A percentile compares a stretch with the other conserved stretches of the same genome.
These are phyloP conservation scores for Biscogniauxia sp. DNA, from an alignment of 2,329 filamentous ascomycete genomes.

Conservation along the genomic window DNA sequence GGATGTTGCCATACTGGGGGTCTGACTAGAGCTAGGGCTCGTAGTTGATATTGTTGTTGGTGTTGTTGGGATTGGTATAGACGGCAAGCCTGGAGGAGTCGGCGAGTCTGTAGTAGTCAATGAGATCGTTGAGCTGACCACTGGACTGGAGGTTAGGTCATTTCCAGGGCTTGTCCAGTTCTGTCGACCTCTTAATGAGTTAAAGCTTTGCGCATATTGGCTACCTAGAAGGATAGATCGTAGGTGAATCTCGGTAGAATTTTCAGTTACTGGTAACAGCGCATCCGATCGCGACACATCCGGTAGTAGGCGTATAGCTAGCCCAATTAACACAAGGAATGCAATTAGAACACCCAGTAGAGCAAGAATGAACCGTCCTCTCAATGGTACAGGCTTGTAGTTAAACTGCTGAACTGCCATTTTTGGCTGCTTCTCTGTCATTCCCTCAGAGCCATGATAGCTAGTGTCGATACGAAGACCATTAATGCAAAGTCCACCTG, in stretches of 20 bases:
- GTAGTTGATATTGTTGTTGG: too few relatives aligned
- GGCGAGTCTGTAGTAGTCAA: too few relatives aligned
- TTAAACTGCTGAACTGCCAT: conserved; percentile 13
- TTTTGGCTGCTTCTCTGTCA: conserved; percentile 14
- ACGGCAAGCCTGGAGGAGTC: neutral
- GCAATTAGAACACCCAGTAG: conserved; percentile 17
- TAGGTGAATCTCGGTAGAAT: conserved; percentile 17
- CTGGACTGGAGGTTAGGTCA: neutral
- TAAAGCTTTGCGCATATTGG: neutral
- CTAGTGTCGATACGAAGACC: conserved; percentile 13
- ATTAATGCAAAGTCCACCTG: conserved; percentile 18
- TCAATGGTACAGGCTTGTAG: conserved; percentile 25
- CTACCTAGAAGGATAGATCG: conserved; percentile 8
- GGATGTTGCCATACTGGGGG: too few relatives aligned
- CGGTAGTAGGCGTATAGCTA: conserved; percentile 30
- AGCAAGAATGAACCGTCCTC: conserved; percentile 15
- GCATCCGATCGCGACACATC: conserved; percentile 11
- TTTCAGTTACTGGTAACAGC: conserved; percentile 11
- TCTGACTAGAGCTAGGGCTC: too few relatives aligned
- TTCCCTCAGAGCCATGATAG: conserved; percentile 24
- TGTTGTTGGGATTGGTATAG: neutral
- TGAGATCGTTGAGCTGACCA: too few relatives aligned
- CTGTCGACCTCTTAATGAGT: conserved; percentile 7
- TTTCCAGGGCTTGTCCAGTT: conserved; percentile 9
- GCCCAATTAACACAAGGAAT: conserved; percentile 27